Conservation (phyloP, 345 rosid species). For the Viola odorata region DNA sequence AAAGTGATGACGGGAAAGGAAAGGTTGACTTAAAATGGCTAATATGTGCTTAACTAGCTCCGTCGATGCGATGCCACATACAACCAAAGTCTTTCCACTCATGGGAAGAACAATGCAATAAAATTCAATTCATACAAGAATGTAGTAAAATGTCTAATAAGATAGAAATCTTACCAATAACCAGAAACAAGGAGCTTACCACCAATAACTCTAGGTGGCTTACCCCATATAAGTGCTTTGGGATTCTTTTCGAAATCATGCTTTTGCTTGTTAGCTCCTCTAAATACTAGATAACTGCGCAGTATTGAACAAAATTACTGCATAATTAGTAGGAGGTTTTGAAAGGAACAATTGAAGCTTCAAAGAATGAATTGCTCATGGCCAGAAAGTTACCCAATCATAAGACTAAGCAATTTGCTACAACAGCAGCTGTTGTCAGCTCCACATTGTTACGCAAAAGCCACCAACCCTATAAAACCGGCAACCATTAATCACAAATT, state of each 20-base stretch:
- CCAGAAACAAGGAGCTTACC: slow-evolving; percentile 95
- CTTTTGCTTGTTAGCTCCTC: slow-evolving; percentile 94
- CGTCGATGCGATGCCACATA: no score
- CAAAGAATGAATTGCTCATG: slow-evolving; percentile 4
- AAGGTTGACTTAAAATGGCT: no score
- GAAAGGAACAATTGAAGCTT: slow-evolving; percentile 1
- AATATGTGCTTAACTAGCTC: no score
- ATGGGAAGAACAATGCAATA: no score
- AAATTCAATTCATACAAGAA: no score
- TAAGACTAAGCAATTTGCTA: slow-evolving; percentile 56
- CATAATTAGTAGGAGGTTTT: background rate
- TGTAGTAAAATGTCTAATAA: background rate
- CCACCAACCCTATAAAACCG: slow-evolving; percentile 79
- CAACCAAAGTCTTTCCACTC: no score
- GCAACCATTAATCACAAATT: background rate
- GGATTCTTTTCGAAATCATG: slow-evolving; percentile 84
- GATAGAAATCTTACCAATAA: slow-evolving; percentile 54
- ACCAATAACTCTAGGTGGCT: slow-evolving; percentile 73
- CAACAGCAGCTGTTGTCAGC: slow-evolving; percentile 44
- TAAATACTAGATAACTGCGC: slow-evolving; percentile 69
- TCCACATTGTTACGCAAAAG: slow-evolving; percentile 73
- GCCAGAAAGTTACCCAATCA: slow-evolving; percentile 57
- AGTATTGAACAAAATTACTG: background rate
- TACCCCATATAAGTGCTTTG: slow-evolving; percentile 75
- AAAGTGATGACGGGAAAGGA: no score